These are phyloP conservation scores for Diophrys sp. DNA, from an alignment of 73 alveolate species.

Conservation along the genomic window DNA sequence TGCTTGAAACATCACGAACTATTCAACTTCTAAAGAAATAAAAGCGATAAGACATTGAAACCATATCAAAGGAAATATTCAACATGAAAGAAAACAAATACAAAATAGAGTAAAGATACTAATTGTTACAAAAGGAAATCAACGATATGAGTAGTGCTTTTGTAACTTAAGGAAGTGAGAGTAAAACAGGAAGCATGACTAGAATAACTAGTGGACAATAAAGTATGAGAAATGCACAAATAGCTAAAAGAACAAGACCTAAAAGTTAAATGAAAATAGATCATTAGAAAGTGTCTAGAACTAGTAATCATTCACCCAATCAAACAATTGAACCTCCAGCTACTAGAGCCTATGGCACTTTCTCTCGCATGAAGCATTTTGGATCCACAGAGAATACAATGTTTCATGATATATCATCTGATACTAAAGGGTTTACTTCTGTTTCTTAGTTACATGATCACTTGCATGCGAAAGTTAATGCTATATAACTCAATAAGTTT, in stretches of 20 bases:
- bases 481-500: too few relatives aligned
- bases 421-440: neutral
- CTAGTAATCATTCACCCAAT: too few relatives aligned
- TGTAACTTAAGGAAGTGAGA: too few relatives aligned
- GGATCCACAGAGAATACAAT: neutral
- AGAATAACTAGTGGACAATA: neutral
- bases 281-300: too few relatives aligned
- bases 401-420: too few relatives aligned
- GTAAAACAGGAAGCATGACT: neutral
- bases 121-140: neutral
- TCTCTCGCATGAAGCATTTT: neutral
- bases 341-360: slow-evolving; percentile 1
- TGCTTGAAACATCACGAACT: neutral
- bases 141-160: neutral
- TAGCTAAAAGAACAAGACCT: neutral
- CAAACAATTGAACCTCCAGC: too few relatives aligned
- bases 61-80: neutral
- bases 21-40: neutral
- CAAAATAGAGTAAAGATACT: neutral
- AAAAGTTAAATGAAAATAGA: neutral
- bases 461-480: too few relatives aligned
- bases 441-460: too few relatives aligned
- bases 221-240: neutral
- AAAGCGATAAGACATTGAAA: neutral
- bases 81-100: neutral